Evolutionary conservation across 306 rosid genomes (phyloP).

Genomic region (Myrica gale): DNA sequence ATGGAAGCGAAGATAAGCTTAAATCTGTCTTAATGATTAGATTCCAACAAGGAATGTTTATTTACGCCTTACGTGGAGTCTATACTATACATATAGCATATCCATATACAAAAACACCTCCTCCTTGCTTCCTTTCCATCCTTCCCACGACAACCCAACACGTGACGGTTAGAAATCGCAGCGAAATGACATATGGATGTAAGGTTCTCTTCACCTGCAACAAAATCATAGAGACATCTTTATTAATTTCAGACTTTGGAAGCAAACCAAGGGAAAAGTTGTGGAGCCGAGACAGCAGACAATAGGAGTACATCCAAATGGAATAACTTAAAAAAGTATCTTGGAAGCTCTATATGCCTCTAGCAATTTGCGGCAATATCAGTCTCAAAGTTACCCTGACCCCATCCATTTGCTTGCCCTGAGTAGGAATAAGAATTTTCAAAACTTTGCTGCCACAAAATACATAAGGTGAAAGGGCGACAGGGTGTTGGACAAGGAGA

Average conservation of each 20-base stretch:
- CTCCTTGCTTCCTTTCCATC: too few relatives aligned
- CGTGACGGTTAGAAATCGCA: background rate
- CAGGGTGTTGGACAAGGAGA: background rate
- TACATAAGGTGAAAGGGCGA: background rate
- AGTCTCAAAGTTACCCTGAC: background rate
- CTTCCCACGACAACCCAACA: too few relatives aligned
- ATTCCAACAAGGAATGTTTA: too few relatives aligned
- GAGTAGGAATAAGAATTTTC: background rate
- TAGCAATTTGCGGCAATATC: background rate
- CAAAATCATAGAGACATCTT: background rate
- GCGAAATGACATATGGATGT: background rate
- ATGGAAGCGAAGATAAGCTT: too few relatives aligned
- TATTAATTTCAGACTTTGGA: background rate
- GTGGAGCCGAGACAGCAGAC: background rate
- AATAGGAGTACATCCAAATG: background rate
- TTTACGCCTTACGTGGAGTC: too few relatives aligned
- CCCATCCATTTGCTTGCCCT: background rate
- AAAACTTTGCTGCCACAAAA: background rate
- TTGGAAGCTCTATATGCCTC: background rate
- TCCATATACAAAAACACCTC: too few relatives aligned
- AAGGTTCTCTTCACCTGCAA: conserved; percentile 5
- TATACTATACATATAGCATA: too few relatives aligned
- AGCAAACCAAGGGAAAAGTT: background rate
- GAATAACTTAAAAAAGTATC: background rate
- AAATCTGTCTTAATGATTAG: too few relatives aligned